Percentiles rank a stretch among this genome's conserved stretches.
These are phyloP conservation scores for Aphanomyces invadans DNA, from an alignment of 352 stramenopile species.

Conservation along the genomic window DNA sequence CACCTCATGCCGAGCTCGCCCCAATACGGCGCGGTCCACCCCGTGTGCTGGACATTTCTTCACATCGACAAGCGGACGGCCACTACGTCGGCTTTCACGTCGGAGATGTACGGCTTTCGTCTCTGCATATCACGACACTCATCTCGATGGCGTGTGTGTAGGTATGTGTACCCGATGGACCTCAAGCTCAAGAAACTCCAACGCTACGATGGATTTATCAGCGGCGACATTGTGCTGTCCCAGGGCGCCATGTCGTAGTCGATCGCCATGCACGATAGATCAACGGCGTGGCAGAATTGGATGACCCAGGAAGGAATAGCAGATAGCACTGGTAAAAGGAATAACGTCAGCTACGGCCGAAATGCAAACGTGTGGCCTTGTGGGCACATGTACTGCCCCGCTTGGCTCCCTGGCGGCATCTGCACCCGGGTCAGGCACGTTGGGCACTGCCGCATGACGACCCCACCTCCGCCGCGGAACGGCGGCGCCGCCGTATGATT, in stretches of 20 bases:
- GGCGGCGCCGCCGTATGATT: slow-evolving; percentile 18
- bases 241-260: no score
- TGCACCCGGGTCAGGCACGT: slow-evolving; percentile 84
- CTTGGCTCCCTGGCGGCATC: slow-evolving; percentile 75
- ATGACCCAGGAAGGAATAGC: background rate
- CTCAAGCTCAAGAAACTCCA: slow-evolving; percentile 65
- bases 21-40: background rate
- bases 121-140: background rate
- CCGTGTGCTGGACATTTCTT: slow-evolving; percentile 73
- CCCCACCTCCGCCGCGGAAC: slow-evolving; percentile 30
- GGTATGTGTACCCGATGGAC: slow-evolving; percentile 54
- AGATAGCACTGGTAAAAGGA: slow-evolving; percentile 19
- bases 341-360: slow-evolving; percentile 39
- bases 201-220: slow-evolving; percentile 68
- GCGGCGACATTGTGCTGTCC: slow-evolving; percentile 60
- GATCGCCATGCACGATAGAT: no score
- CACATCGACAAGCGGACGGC: slow-evolving; percentile 73
- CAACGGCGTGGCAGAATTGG: no score
- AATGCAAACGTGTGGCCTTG: slow-evolving; percentile 84
- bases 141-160: background rate
- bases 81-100: slow-evolving; percentile 54
- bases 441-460: slow-evolving; percentile 77
- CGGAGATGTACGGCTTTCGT: slow-evolving; percentile 58
- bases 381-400: slow-evolving; percentile 84
- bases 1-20: slow-evolving; percentile 17